Base-by-base conservation (phyloP, 768 basidiomycete genomes). In the Pleurotus giganteus region DNA sequence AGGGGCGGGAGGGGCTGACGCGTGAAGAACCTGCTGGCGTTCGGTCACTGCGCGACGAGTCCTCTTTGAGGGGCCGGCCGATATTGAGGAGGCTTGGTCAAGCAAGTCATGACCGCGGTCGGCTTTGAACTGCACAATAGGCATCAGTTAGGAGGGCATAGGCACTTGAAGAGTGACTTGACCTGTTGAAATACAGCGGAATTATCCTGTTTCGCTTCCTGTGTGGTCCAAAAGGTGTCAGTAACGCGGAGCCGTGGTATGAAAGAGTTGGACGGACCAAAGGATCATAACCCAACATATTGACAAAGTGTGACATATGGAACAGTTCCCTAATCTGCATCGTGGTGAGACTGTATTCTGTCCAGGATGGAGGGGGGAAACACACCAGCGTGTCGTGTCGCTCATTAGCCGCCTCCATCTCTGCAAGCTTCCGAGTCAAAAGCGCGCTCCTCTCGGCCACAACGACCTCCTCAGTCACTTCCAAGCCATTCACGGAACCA, bases 251-350 rank as follows among this genome's bases (percentile, higher is more conserved):
- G 29, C 4, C 17, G 3, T n/a, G 34, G 15, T 26, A 27, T 15
- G 49, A 7, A 45, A 9, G 12, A 51, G 47, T n/a, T 17, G 4
- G 51, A 65, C 82, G 32, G 58, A 89, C 89, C 69, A 74, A 68
- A 7, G 94, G 94, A 68, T 95, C 80, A 66, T 85, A 98, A 17
- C 75, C 77, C 31, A 94, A 70, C 74, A 96, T 76, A 23, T 81
- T 84, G 2, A 84, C 80, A 65, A 89, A 95, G 55, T 86, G 76
- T 59, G 94, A 88, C 70, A 96, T 77, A 65, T 98, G 94, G 69
- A 95, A 98, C 56, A 83, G 76, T 69, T 98, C 92, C 57, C 94
- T 83, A 45, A 96, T 78, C 88, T 93, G 57, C 37, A 19, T 39
- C 12, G 55, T 44, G 23, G 47, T 26, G 56, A 55, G 44, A 37